phyloP scores from a whole-genome alignment of 768 basidiomycete genomes.

The Suillus brevipes region DNA sequence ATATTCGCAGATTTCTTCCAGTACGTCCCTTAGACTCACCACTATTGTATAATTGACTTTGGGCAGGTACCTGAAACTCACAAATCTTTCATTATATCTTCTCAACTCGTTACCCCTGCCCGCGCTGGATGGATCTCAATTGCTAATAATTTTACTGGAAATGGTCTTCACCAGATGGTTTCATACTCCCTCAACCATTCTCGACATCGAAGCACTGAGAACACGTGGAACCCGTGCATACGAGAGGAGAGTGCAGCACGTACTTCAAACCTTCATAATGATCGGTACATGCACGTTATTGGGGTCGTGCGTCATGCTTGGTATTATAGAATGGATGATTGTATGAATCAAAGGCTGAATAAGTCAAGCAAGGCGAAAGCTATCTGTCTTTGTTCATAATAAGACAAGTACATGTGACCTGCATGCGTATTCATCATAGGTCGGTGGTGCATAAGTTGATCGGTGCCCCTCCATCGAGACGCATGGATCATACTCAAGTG shows the following conservation, averaged over 20 bases:
- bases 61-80: constrained; percentile 58
- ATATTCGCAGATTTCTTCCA: constrained; percentile 45
- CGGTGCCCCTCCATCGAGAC: neutral
- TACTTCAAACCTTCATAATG: constrained; percentile 17
- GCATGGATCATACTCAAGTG: neutral
- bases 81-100: constrained; percentile 76
- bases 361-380: constrained; percentile 4
- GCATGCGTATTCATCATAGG: constrained; percentile 4
- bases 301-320: constrained; percentile 22
- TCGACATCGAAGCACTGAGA: constrained; percentile 25
- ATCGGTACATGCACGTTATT: constrained; percentile 24
- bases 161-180: constrained; percentile 13
- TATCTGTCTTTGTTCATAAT: constrained; percentile 5
- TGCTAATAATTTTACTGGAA: constrained; percentile 42
- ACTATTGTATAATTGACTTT: neutral
- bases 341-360: constrained; percentile 17
- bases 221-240: constrained; percentile 1
- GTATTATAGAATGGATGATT: constrained; percentile 18
- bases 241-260: constrained; percentile 18
- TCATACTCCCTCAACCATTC: neutral
- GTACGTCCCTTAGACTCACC: constrained; percentile 42
- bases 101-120: constrained; percentile 81
- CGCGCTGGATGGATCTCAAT: constrained; percentile 67
- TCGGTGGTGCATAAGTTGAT: constrained; percentile 4
- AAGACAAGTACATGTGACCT: constrained; percentile 7